Evolutionary conservation across 2,329 filamentous ascomycete species (phyloP), one percentile per base, ranked within the genome.

Genomic region (Penicillium vulpinum): DNA sequence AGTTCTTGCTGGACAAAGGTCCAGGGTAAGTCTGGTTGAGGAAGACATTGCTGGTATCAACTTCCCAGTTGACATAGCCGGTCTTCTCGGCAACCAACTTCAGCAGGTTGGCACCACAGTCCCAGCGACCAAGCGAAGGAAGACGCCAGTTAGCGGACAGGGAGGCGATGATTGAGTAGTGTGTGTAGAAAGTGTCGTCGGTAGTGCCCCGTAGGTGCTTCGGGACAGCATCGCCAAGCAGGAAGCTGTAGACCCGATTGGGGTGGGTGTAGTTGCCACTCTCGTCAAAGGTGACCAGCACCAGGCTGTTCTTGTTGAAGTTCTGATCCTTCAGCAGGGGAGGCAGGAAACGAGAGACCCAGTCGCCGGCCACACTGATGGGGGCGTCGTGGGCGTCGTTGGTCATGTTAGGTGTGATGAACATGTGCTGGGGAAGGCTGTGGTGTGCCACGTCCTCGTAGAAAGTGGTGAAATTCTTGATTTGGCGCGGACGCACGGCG

Each of bases 281-380:
- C 77, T 94, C 91, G 62, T 94, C 91, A 67, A 91, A 94, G 10
- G 86, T 92, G 58, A 94, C 73, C 5, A 93, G 78, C 10, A 94
- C 82, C 1, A 94, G 81, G 0, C 89, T 92, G 68, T 89, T 85
- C 48, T 89, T 78, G 84, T 88, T 89, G 74, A 94, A 93, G 63
- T 87, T 83, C 47, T 78, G 73, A 76, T 93, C 83, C 35, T 81
- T 71, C 7, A 94, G 80, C 9, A 94, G 84, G 0, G 89, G 89
- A 56, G 84, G 81, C 1, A 94, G 74, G 76, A 92, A 92, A 46
- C 69, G 76, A 36, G 84, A 82, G 15, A 85, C 83, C 88, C 89
- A 94, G 15, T 75, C 67, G 3, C 88, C 88, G 2, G 89, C 88
- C 28, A 84, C 81, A 10, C 84, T 88, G 51, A 93, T 82, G 46